Conservation (phyloP, 169 alveolate genomes). For the Eimeria mitis region DNA sequence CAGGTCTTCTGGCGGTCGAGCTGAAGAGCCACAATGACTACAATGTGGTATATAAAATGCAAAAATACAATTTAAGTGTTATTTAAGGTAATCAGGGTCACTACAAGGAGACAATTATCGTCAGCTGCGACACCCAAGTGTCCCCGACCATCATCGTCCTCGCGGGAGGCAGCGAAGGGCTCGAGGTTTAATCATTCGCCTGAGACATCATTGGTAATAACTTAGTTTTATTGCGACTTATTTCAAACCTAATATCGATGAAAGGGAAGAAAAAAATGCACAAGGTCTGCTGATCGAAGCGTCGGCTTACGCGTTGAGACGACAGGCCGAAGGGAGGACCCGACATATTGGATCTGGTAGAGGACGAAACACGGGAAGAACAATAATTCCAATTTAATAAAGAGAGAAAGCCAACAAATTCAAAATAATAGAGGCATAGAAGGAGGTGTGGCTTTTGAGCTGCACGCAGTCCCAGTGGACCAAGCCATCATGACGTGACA, state of each 20-base stretch:
- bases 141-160: background rate
- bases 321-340: conserved; percentile 56
- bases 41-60: background rate
- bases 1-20: no score
- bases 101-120: background rate
- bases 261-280: background rate
- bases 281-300: background rate
- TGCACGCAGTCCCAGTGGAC: conserved; percentile 3
- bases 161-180: background rate
- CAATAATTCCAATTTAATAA: background rate
- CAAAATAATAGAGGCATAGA: background rate
- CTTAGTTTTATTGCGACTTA: background rate
- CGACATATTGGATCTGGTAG: background rate
- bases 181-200: background rate
- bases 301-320: conserved; percentile 48
- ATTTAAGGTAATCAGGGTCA: background rate
- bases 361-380: background rate
- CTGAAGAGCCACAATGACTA: background rate
- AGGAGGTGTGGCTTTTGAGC: background rate
- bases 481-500: conserved; percentile 6
- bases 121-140: background rate
- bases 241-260: background rate
- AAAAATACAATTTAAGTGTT: background rate
- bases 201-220: background rate
- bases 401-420: background rate